phyloP scores from a whole-genome alignment of 768 basidiomycete genomes.

The Boletus sp. region DNA sequence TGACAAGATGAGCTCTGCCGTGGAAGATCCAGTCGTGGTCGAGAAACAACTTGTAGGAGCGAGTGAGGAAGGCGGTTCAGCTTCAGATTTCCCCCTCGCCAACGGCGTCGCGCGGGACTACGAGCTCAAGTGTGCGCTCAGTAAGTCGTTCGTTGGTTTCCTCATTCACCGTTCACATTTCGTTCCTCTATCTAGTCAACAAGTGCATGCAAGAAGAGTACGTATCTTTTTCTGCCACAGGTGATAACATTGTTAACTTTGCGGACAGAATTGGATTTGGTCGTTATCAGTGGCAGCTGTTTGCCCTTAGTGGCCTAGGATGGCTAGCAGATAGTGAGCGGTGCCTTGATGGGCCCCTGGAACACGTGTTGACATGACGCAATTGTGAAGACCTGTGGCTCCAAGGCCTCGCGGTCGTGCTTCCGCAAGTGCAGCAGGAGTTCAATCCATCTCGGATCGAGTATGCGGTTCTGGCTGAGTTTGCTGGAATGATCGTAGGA shows the following conservation, averaged over 20 bases:
- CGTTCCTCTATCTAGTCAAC: constrained; percentile 36
- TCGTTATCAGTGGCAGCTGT: constrained; percentile 48
- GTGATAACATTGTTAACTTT: not conserved
- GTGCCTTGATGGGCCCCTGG: constrained; percentile 17
- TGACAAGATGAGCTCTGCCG: constrained; percentile 5
- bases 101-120: constrained; percentile 33
- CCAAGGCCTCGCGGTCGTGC: constrained; percentile 46
- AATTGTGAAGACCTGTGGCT: constrained; percentile 36
- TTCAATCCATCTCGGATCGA: constrained; percentile 43
- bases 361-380: constrained; percentile 13
- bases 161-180: not conserved
- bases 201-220: constrained; percentile 47
- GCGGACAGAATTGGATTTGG: constrained; percentile 46
- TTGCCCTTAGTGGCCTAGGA: constrained; percentile 45
- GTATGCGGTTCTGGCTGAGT: constrained; percentile 47
- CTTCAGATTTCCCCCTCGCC: not conserved
- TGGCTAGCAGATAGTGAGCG: constrained; percentile 50
- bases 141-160: constrained; percentile 15
- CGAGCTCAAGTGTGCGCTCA: constrained; percentile 34
- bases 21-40: not conserved
- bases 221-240: constrained; percentile 12
- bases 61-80: constrained; percentile 14
- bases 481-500: constrained; percentile 48
- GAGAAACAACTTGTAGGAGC: constrained; percentile 19
- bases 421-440: constrained; percentile 44